phyloP scores from a whole-genome alignment of 2,329 filamentous ascomycete species.

The Graphilbum fragrans region DNA sequence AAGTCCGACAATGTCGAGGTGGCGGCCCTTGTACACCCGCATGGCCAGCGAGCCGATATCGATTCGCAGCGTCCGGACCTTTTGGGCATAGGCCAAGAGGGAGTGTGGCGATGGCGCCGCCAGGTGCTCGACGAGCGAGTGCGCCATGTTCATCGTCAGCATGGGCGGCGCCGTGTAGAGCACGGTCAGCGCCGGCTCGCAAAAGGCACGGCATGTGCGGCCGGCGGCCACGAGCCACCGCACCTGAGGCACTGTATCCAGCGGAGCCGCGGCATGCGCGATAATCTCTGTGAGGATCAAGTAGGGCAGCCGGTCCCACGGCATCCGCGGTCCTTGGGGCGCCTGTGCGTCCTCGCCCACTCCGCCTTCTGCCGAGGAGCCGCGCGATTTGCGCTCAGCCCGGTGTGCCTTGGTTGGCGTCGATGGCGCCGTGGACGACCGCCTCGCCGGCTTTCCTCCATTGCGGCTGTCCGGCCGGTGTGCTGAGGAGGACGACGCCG shows the following conservation, averaged over 20 bases:
- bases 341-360: background rate
- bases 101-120: slow-evolving; percentile 36
- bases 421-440: too few species aligned
- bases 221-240: slow-evolving; percentile 56
- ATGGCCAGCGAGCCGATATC: slow-evolving; percentile 48
- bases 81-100: slow-evolving; percentile 53
- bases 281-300: slow-evolving; percentile 60
- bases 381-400: too few species aligned
- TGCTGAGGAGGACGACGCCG: too few species aligned
- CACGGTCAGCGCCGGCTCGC: slow-evolving; percentile 60
- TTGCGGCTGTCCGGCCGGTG: too few species aligned
- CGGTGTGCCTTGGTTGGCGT: too few species aligned
- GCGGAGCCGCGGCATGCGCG: slow-evolving; percentile 48
- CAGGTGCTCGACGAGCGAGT: slow-evolving; percentile 38
- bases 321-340: background rate
- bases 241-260: slow-evolving; percentile 30
- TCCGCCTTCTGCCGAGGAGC: too few species aligned
- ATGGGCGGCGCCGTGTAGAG: slow-evolving; percentile 61
- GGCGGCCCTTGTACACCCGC: slow-evolving; percentile 38
- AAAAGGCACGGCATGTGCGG: slow-evolving; percentile 49
- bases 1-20: slow-evolving; percentile 34
- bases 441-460: too few species aligned
- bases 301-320: slow-evolving; percentile 23
- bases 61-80: slow-evolving; percentile 57
- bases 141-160: slow-evolving; percentile 29